Conservation (phyloP, 208 protist species). For the Trypanosoma mega region DNA sequence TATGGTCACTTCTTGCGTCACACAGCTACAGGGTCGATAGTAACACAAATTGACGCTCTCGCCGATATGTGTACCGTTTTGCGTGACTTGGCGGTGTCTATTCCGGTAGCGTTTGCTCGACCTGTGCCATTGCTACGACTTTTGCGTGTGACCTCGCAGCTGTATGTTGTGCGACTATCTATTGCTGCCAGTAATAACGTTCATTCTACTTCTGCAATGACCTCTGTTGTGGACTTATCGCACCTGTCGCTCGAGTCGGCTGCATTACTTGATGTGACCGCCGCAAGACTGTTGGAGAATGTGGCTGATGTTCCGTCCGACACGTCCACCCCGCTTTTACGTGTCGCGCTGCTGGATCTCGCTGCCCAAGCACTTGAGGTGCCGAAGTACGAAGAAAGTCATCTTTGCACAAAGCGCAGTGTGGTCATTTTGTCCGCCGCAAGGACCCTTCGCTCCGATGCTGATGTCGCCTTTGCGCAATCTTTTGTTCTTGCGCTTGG, state of each 20-base stretch:
- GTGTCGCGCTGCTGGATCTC: not conserved
- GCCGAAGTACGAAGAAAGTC: no score
- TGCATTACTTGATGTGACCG: no score
- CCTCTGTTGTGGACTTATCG: conserved; percentile 9
- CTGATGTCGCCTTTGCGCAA: conserved; percentile 7
- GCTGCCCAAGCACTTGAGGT: not conserved
- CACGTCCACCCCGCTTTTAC: not conserved
- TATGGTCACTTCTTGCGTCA: not conserved
- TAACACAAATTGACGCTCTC: not conserved
- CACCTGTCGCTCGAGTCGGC: conserved; percentile 1
- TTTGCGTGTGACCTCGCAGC: conserved; percentile 6
- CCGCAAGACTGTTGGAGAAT: no score
- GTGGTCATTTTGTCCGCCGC: no score
- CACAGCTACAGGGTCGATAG: not conserved
- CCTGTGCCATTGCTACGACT: not conserved
- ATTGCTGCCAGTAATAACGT: conserved; percentile 1
- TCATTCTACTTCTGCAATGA: no score
- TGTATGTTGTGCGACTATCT: conserved; percentile 10
- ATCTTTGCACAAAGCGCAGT: no score
- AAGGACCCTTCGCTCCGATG: not conserved
- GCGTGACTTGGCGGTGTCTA: not conserved
- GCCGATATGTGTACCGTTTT: conserved; percentile 13
- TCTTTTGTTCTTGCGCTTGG: conserved; percentile 13
- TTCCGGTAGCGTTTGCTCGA: conserved; percentile 1
- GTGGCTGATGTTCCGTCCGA: not conserved